A percentile compares a stretch with the other conserved stretches of the same genome.
Evolutionary conservation across 257 asterid species (phyloP).

Genomic region (Nicotiana undulata): DNA sequence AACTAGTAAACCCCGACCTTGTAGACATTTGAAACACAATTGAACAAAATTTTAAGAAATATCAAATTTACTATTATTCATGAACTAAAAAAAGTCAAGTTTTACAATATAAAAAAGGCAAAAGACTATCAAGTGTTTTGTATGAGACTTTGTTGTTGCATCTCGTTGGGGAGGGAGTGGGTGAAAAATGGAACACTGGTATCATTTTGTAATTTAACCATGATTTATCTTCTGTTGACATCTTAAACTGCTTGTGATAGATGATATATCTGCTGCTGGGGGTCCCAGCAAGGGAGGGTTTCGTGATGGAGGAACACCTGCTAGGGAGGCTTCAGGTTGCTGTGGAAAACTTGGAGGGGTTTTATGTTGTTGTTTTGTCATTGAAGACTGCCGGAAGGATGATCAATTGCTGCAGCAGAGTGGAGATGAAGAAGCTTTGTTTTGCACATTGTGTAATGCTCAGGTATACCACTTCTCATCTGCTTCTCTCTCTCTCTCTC

Average conservation of each 20-base stretch:
- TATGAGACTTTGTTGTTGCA: neutral
- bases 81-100: neutral
- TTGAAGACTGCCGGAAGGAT: conserved; percentile 74
- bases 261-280: conserved; percentile 40
- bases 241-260: conserved; percentile 26
- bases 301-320: conserved; percentile 44
- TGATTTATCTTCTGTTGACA: conserved; percentile 13
- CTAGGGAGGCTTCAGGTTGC: conserved; percentile 31
- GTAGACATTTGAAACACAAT: neutral
- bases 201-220: neutral
- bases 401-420: conserved; percentile 37
- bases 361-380: conserved; percentile 64
- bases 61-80: neutral
- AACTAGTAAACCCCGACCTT: conserved; percentile 3
- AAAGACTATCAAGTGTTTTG: neutral
- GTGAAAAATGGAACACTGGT: neutral
- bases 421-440: conserved; percentile 84
- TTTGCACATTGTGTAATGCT: conserved; percentile 93
- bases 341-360: conserved; percentile 58
- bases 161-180: neutral
- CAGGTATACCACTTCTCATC: conserved; percentile 47
- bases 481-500: neutral
- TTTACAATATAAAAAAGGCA: neutral
- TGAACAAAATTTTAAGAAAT: neutral
- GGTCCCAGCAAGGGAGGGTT: conserved; percentile 53